Base-by-base conservation (phyloP, 352 stramenopile species). In the Pythium volutum region DNA sequence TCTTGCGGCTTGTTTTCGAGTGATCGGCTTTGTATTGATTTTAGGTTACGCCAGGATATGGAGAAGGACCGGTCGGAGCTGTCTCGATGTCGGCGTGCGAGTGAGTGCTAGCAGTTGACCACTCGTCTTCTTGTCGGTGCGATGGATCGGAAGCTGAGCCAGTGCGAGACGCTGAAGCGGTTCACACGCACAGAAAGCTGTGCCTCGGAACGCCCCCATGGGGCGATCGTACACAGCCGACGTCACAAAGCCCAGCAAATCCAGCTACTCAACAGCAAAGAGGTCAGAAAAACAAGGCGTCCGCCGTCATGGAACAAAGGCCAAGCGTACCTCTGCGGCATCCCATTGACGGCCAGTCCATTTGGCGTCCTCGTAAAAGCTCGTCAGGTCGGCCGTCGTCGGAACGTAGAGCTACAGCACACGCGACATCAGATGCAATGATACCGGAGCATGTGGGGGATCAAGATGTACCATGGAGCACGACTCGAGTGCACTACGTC, bases 221-320 rank as follows among this genome's bases (percentile, higher is more conserved):
- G 84, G 80, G 48, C 76, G 75, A 36, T 93, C 84, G 54, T 93
- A 91, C n/a, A 93, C 69, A 12, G 82, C 79, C 7, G 80, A 91
- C 14, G 81, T 91, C 45, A 91, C 70, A 50, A 78, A 89, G 3
- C 84, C 84, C 22, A 89, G 57, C 4, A 88, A 51, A 43, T 62
- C 49, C 5, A 70, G 38, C 64, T 70, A 47, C 12, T 11, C 14
- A 58, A 23, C 4, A 20, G 12, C 26, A 58, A 48, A 26, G 29
- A 36, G n/a, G 20, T 12, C 14, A 53, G 10, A 22, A 16, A 43
- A 38, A 7, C 33, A 38, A 12, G 33, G 33, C 33, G 12, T n/a
- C n/a, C n/a, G n/a, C n/a, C 1, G 25, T 4, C 46, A n/a, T 23
- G 46, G 27, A 20, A 33, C 7, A 22, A 53, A 16, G 1, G 16